Base-by-base conservation (phyloP, 2,329 filamentous ascomycete genomes). In the Mycocentrospora acerina region DNA sequence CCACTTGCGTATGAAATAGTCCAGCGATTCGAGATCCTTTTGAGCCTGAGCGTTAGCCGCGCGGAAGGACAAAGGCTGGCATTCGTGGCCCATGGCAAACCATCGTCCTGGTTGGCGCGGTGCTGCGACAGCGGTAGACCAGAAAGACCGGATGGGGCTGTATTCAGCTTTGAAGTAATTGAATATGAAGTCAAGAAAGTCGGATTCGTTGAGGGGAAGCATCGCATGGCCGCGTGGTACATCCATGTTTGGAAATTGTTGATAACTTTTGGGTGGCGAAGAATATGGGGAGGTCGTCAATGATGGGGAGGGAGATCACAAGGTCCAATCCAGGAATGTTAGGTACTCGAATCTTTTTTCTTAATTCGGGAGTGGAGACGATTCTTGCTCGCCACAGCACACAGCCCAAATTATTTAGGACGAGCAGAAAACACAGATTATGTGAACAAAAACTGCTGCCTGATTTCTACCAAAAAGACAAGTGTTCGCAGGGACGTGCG, bases 101-200 rank as follows among this genome's bases (percentile, higher is more conserved):
- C 60, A 67, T 48, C 64, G 50, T 22, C 53, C 36, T 4, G 56
- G 44, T 29, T 62, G 56, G 14, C 47, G 46, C 4, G 64, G 64
- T 1, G 59, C 51, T 3, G 64, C 64, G 4, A 61, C 59, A 24
- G 64, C 62, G 14, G 64, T 67, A 0, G 51, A 54, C 56, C 60
- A 67, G 31, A 67, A 55, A 7, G 60, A 66, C 15, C 62, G 55
- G 9, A 67, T 66, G 3, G 64, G 64, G 3, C 58, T 52, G 31
- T 67, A 67, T 52, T 67, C 64, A 12, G 62, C 62, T 42, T 65
- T 67, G 54, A 57, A 66, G 36, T 67, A 67, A 32, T 66, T 66
- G 46, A 46, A 62, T 7, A 66, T 41, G 33, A 67, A 67, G 30
- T 66, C 62, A 5, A 63, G 40, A 19, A 67, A 59, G 31, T 67